Conservation (phyloP, 441 rosid genomes). For the Euphorbia schlechtendalii region DNA sequence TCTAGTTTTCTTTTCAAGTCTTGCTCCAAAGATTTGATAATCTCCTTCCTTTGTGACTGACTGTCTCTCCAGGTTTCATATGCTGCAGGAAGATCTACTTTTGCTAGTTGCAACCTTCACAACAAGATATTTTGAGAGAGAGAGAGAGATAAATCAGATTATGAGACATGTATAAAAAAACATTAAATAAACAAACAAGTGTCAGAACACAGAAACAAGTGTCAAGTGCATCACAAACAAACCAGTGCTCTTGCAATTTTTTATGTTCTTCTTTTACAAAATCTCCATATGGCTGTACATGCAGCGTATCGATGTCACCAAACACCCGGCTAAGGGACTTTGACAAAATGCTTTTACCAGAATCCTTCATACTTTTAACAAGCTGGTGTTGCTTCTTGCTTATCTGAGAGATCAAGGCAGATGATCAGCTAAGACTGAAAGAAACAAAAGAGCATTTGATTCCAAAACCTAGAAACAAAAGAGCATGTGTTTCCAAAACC, state of each 20-base stretch:
- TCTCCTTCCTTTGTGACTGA: constrained; percentile 43
- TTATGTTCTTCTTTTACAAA: constrained; percentile 83
- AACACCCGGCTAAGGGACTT: constrained; percentile 62
- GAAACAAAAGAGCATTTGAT: constrained; percentile 4
- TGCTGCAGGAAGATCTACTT: constrained; percentile 63
- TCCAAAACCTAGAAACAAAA: constrained; percentile 6
- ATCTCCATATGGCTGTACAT: constrained; percentile 81
- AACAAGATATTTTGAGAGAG: not conserved
- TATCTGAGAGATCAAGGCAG: constrained; percentile 44
- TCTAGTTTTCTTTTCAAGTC: constrained; percentile 49
- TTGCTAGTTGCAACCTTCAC: constrained; percentile 57
- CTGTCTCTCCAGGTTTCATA: constrained; percentile 59
- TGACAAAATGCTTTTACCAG: constrained; percentile 72
- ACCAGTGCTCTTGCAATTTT: constrained; percentile 89
- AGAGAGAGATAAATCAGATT: not conserved
- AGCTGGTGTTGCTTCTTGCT: constrained; percentile 92
- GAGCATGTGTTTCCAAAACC: not conserved
- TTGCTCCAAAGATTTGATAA: constrained; percentile 49
- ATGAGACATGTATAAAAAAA: not conserved
- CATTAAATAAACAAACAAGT: constrained; percentile 18
- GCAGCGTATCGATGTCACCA: constrained; percentile 63
- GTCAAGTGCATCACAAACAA: constrained; percentile 30
- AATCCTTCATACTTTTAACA: constrained; percentile 80
- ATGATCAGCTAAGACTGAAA: constrained; percentile 20
- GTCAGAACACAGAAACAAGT: constrained; percentile 12